Conservation (phyloP, 768 basidiomycete species). For the Lyophyllum atratum region DNA sequence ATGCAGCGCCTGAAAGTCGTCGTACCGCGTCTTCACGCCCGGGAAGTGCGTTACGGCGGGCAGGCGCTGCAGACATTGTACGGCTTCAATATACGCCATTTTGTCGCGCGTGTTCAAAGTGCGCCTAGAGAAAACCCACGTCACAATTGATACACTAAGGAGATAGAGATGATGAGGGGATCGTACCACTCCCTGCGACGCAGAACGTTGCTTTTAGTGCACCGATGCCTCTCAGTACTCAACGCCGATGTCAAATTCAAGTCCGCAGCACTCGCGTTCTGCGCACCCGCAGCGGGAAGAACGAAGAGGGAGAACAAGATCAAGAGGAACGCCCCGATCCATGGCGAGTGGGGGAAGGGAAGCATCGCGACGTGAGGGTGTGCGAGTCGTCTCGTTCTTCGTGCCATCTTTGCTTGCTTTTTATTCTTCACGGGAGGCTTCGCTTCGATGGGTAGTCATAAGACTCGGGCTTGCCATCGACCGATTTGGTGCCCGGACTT, state of each 20-base stretch:
- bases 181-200: conserved; percentile 1
- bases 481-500: too few species aligned
- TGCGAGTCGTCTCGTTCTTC: too few species aligned
- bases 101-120: conserved; percentile 27
- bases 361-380: not conserved
- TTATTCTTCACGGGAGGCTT: too few species aligned
- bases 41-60: conserved; percentile 24
- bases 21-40: conserved; percentile 33
- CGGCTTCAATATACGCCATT: conserved; percentile 31
- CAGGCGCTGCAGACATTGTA: conserved; percentile 33
- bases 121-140: conserved; percentile 23
- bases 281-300: not conserved
- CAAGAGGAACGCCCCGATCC: not conserved
- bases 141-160: not conserved
- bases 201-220: not conserved
- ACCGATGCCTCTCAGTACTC: not conserved
- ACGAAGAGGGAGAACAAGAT: not conserved
- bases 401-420: too few species aligned
- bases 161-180: not conserved
- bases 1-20: conserved; percentile 41
- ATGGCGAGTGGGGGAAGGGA: not conserved
- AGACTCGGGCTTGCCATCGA: too few species aligned
- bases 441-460: too few species aligned
- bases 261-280: not conserved
- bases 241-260: too few species aligned